Percentiles rank a stretch among this genome's conserved stretches.
These are phyloP conservation scores for Lactifluus piperatus DNA, from an alignment of 768 basidiomycete genomes.

Conservation along the genomic window DNA sequence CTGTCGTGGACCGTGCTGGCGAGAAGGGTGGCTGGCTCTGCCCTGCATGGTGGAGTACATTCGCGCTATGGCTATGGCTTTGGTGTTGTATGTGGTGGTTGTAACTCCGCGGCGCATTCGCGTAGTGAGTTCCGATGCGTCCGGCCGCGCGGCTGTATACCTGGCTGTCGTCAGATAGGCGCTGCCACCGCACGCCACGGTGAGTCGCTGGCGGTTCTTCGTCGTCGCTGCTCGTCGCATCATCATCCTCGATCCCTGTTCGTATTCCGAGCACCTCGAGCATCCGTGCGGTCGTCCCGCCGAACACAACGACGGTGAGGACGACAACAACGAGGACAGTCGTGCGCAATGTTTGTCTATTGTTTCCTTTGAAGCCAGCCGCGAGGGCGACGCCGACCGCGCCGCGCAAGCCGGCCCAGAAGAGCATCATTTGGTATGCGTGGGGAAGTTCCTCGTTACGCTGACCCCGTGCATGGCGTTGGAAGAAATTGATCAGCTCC, in stretches of 20 bases:
- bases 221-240: constrained; percentile 42
- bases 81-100: constrained; percentile 48
- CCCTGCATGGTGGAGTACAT: neutral
- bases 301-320: constrained; percentile 88
- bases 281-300: constrained; percentile 96
- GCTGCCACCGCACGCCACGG: constrained; percentile 17
- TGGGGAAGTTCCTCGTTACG: constrained; percentile 88
- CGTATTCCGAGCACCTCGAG: constrained; percentile 93
- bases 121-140: constrained; percentile 55
- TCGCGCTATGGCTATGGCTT: neutral
- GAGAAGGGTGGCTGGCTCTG: neutral
- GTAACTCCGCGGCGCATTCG: constrained; percentile 33
- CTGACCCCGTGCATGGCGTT: constrained; percentile 74
- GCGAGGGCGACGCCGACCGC: constrained; percentile 98
- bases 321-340: constrained; percentile 96
- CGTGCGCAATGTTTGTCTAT: constrained; percentile 82
- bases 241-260: constrained; percentile 92
- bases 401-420: constrained; percentile 95
- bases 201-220: constrained; percentile 28
- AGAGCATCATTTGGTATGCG: constrained; percentile 99
- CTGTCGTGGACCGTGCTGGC: constrained; percentile 24
- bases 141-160: constrained; percentile 27
- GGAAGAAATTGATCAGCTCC: constrained; percentile 91
- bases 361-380: constrained; percentile 89
- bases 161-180: constrained; percentile 21